These are phyloP conservation scores for Allomyces arbusculus DNA, from an alignment of 192 early-diverging fungal species.

Conservation along the genomic window DNA sequence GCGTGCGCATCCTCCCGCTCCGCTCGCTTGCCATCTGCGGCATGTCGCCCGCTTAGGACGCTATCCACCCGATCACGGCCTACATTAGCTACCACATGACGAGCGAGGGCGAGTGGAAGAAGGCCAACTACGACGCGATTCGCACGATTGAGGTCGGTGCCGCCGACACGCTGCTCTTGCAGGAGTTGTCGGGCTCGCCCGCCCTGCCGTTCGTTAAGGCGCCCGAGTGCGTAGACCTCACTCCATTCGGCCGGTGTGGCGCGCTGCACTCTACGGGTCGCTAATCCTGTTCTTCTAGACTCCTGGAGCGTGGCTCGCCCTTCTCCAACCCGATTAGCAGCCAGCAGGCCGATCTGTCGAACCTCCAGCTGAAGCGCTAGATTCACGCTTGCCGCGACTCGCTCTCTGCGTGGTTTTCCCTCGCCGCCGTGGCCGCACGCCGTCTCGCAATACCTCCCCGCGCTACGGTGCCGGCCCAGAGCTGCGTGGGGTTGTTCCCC, in stretches of 20 bases:
- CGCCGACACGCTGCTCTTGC: neutral
- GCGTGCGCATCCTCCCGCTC: no score
- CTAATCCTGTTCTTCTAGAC: neutral
- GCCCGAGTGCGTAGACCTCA: neutral
- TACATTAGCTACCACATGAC: conserved; percentile 1
- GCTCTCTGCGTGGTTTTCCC: no score
- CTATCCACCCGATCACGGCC: neutral
- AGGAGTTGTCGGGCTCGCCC: neutral
- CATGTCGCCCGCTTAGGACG: neutral
- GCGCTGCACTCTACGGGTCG: neutral
- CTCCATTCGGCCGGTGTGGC: neutral
- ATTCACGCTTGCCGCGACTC: no score
- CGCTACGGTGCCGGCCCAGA: no score
- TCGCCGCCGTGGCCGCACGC: no score
- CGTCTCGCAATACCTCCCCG: no score
- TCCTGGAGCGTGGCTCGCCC: neutral
- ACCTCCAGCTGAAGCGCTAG: neutral
- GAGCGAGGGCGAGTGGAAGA: neutral
- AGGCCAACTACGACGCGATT: neutral
- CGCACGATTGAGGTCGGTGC: neutral
- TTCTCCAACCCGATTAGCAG: neutral
- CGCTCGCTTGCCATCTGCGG: neutral
- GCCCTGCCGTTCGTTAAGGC: neutral
- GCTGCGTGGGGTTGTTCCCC: no score
- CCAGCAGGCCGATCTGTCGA: neutral